A percentile compares a stretch with the other conserved stretches of the same genome.
These are phyloP conservation scores for Leccinum variicolor DNA, from an alignment of 768 basidiomycete genomes.

Conservation along the genomic window DNA sequence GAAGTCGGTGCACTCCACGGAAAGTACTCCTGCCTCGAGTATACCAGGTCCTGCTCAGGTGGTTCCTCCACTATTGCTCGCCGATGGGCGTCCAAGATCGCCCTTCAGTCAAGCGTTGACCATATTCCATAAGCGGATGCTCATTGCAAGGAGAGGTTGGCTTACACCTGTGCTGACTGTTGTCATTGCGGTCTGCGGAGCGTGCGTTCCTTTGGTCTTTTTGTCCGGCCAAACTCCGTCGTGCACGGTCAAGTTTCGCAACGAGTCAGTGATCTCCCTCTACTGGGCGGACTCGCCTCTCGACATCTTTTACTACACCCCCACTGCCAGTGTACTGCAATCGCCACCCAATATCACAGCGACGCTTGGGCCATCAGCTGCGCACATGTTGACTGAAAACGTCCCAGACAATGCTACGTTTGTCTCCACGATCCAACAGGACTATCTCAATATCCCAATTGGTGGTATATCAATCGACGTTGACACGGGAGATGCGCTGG, in stretches of 20 bases:
- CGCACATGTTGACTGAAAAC: conserved; percentile 35
- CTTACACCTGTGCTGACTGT: conserved; percentile 56
- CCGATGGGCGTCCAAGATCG: conserved; percentile 49
- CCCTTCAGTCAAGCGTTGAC: conserved; percentile 66
- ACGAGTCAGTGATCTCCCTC: conserved; percentile 41
- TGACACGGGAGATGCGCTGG: conserved; percentile 44
- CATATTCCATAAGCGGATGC: conserved; percentile 66
- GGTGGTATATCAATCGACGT: conserved; percentile 69
- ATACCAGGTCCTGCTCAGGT: conserved; percentile 2
- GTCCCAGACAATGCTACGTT: conserved; percentile 61
- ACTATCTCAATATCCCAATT: conserved; percentile 53
- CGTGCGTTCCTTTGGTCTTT: conserved; percentile 67
- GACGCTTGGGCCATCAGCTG: conserved; percentile 42
- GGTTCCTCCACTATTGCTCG: conserved; percentile 25
- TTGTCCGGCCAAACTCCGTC: conserved; percentile 48
- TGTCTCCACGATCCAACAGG: conserved; percentile 44
- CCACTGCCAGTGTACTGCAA: conserved; percentile 39
- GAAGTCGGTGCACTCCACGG: conserved; percentile 15
- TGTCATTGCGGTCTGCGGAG: conserved; percentile 54
- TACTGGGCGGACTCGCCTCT: conserved; percentile 53
- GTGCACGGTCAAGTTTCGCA: conserved; percentile 43
- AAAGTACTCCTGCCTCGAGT: neutral
- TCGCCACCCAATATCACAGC: conserved; percentile 53
- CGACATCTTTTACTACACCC: conserved; percentile 28
- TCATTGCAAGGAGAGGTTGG: conserved; percentile 68